Evolutionary conservation across 805 yeast genomes (phyloP).

Genomic region (Ogataea zsoltii): DNA sequence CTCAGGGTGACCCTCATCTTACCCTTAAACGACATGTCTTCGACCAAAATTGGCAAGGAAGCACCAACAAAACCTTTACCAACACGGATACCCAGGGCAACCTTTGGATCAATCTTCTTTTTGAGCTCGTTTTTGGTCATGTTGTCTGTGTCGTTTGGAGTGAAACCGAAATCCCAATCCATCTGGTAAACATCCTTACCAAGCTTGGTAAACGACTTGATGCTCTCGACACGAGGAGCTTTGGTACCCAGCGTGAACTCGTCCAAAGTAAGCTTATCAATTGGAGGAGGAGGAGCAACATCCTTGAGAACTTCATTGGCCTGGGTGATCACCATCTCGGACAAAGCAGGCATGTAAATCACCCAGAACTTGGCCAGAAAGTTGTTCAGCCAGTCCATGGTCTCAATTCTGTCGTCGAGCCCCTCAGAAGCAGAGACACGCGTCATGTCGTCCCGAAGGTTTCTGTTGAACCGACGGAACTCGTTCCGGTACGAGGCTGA

Average conservation of each 20-base stretch:
- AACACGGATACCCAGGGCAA: conserved; percentile 75
- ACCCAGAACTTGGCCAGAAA: conserved; percentile 84
- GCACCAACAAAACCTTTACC: conserved; percentile 82
- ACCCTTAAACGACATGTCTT: conserved; percentile 77
- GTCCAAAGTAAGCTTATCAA: conserved; percentile 69
- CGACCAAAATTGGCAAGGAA: conserved; percentile 74
- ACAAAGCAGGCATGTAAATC: conserved; percentile 82
- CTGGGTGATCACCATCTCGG: conserved; percentile 68
- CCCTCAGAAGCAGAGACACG: conserved; percentile 64
- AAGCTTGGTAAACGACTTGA: conserved; percentile 70
- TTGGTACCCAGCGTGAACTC: conserved; percentile 81
- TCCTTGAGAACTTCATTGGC: conserved; percentile 70
- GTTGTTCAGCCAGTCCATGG: conserved; percentile 80
- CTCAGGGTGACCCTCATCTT: conserved; percentile 63
- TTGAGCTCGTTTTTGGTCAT: conserved; percentile 77
- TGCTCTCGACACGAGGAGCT: conserved; percentile 72
- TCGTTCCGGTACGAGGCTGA: conserved; percentile 71
- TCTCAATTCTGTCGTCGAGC: conserved; percentile 63
- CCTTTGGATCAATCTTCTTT: conserved; percentile 74
- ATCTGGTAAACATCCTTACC: conserved; percentile 70
- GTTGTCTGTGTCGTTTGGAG: conserved; percentile 80
- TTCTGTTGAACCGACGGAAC: conserved; percentile 72
- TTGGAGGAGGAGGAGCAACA: conserved; percentile 81
- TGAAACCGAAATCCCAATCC: conserved; percentile 82
- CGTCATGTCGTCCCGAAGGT: conserved; percentile 73